Base-by-base conservation (phyloP, 495 filamentous ascomycete genomes). In the Neurospora discreta region DNA sequence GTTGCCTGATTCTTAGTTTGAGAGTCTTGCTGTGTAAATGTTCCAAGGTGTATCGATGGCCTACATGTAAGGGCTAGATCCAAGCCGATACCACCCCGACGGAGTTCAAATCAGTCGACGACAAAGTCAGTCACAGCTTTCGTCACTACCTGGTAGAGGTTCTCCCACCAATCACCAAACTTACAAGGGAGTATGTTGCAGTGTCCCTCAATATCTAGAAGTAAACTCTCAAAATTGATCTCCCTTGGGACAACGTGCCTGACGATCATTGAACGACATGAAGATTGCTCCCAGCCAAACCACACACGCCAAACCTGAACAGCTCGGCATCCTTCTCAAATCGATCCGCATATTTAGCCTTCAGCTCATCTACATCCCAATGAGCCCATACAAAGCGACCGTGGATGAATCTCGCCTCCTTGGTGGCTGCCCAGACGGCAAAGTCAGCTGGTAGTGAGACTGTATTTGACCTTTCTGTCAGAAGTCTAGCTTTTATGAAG, bases 291-390 rank as follows among this genome's bases (percentile, higher is more conserved):
- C 52, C 52, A 60, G 52, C 52, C 52, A 60, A 60, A 23, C 52
- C 52, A 60, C 20, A 26, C 52, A 60, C 52, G 5, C 52, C 23
- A 33, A 60, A 33, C 52, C 52, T 60, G 26, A 60, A 60, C 23
- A 60, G 20, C 1, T 60, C 52, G 10, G 11, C 5, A 60, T 60
- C 52, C 23, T 60, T 7, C 2, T 0, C 6, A 6, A 60, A 60
- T 5, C 52, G 52, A 13, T 60, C 52, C 52, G 20, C 52, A 60
- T 60, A 60, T 3, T 6, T 6, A 13, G 52, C 52, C 23, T 30
- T 60, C 70, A 88, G 58, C 78, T 88, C 86, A 8, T 86, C 81
- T 0, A 89, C 80, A 72, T 89, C 88, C 87, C 87, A 89, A 38
- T 79, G 77, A 1, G 80, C 80, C 75, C 81, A 84, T 9, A 85